Evolutionary conservation across 768 basidiomycete genomes (phyloP), one percentile per base, ranked within the genome.

Genomic region (Tricholomella constricta): DNA sequence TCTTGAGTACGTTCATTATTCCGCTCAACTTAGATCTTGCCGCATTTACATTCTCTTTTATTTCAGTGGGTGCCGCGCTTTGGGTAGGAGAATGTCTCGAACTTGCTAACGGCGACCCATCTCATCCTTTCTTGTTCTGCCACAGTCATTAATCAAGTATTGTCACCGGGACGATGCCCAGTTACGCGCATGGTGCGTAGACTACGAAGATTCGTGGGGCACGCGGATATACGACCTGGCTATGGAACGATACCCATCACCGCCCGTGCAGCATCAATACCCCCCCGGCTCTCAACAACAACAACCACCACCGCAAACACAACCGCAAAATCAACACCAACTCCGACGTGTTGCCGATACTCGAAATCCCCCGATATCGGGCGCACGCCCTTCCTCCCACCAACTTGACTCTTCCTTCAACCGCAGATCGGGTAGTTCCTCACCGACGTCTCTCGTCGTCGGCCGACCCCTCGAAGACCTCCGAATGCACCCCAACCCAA

Each of bases 111-210:
- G 35, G 41, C 52, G 23, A 51, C 41, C 35, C 22, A 51, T 37
- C 26, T 55, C 45, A 8, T 41, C 11, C 6, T 29, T 35, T 45
- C 46, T 62, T 23, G 36, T 50, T 48, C n/a, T 23, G 4, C 38
- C 27, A n/a, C n/a, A 89, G 88, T 76, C 85, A 14, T 77, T 87
- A 53, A 78, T 85, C 69, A 86, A 83, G 64, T 86, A 88, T 62
- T 78, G 77, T 51, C 76, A 80, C 52, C 71, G 78, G 23, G 81
- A 86, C 52, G 82, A 82, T 54, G 70, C 75, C 22, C 74, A 74
- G 50, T 62, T 89, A 55, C 73, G 78, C n/a, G 70, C 68, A 32
- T 87, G 83, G 86, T 80, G 76, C 45, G 69, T 72, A 32, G 81
- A 85, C 37, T 87, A 86, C 49, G 83, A 86, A 62, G 84, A 84